These are phyloP conservation scores for Aspergillus cristatus DNA, from an alignment of 495 filamentous ascomycete species.

Conservation along the genomic window DNA sequence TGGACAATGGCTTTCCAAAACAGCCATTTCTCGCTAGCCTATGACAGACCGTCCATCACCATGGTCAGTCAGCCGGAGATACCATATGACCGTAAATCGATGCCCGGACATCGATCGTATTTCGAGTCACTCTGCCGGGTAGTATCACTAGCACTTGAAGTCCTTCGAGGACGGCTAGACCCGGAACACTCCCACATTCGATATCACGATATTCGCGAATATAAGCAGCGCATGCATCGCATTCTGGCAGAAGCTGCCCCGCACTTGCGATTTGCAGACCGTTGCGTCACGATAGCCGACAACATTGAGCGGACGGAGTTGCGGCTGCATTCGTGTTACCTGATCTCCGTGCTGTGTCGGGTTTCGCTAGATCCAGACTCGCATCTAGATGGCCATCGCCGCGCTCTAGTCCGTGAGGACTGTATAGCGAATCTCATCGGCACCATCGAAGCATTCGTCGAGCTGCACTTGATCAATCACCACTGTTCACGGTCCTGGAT, in stretches of 20 bases:
- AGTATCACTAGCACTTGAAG: slow-evolving; percentile 43
- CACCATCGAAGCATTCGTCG: slow-evolving; percentile 38
- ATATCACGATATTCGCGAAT: slow-evolving; percentile 39
- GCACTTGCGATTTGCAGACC: slow-evolving; percentile 40
- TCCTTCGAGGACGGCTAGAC: slow-evolving; percentile 43
- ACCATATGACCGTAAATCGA: slow-evolving; percentile 36
- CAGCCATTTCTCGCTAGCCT: slow-evolving; percentile 50
- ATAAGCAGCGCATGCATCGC: slow-evolving; percentile 41
- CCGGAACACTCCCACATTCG: slow-evolving; percentile 27
- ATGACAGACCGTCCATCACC: slow-evolving; percentile 48
- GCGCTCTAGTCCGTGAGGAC: slow-evolving; percentile 33
- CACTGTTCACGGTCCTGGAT: slow-evolving; percentile 40
- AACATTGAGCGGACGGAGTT: slow-evolving; percentile 48
- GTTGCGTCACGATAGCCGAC: slow-evolving; percentile 38
- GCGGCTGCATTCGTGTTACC: slow-evolving; percentile 49
- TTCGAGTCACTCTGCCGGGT: slow-evolving; percentile 47
- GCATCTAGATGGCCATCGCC: slow-evolving; percentile 21
- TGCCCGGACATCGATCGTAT: slow-evolving; percentile 41
- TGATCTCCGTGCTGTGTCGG: slow-evolving; percentile 49
- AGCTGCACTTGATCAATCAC: slow-evolving; percentile 32
- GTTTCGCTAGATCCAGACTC: slow-evolving; percentile 42
- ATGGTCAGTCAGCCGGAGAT: slow-evolving; percentile 44
- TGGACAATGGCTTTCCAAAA: slow-evolving; percentile 57
- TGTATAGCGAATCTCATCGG: slow-evolving; percentile 32
- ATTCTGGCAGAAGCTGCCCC: slow-evolving; percentile 43